Percentiles rank a stretch among this genome's conserved stretches.
Conservation (phyloP, 2,329 filamentous ascomycete species). For the Botrytis tulipae region DNA sequence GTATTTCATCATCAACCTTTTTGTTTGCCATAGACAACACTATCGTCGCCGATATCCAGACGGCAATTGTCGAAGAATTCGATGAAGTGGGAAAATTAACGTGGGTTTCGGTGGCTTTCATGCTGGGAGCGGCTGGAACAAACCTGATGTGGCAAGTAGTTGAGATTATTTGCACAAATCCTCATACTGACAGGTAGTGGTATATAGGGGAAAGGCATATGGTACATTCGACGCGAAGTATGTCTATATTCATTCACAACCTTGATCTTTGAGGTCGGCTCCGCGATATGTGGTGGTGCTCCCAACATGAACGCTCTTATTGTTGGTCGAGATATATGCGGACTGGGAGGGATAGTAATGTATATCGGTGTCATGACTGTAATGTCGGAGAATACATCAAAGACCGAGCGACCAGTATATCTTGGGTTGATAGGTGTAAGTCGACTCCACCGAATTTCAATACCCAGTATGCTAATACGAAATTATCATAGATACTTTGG, state of each 20-base stretch:
- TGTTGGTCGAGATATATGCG: conserved; percentile 44
- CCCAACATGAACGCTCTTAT: conserved; percentile 45
- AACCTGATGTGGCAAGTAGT: not conserved
- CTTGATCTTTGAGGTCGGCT: conserved; percentile 30
- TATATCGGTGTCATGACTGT: conserved; percentile 41
- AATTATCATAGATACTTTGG: not conserved
- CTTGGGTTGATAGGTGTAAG: not conserved
- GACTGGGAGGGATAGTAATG: conserved; percentile 41
- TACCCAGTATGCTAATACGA: not conserved
- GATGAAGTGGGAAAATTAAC: conserved; percentile 40
- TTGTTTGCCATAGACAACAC: conserved; percentile 15
- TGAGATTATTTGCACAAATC: not conserved
- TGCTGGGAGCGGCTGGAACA: conserved; percentile 36
- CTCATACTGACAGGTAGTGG: not conserved
- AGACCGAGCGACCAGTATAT: conserved; percentile 34
- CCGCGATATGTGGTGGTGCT: conserved; percentile 34
- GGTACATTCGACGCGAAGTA: conserved; percentile 31
- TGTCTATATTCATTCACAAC: conserved; percentile 28
- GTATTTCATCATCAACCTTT: conserved; percentile 18
- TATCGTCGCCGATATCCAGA: conserved; percentile 48
- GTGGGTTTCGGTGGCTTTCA: conserved; percentile 43
- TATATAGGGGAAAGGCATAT: conserved; percentile 29
- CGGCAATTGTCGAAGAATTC: conserved; percentile 40
- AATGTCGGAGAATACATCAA: conserved; percentile 39
- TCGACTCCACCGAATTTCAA: not conserved